A percentile compares a stretch with the other conserved stretches of the same genome.
Conservation (phyloP, 805 yeast genomes). For the Saccharomycopsis oosterbeekiorum region DNA sequence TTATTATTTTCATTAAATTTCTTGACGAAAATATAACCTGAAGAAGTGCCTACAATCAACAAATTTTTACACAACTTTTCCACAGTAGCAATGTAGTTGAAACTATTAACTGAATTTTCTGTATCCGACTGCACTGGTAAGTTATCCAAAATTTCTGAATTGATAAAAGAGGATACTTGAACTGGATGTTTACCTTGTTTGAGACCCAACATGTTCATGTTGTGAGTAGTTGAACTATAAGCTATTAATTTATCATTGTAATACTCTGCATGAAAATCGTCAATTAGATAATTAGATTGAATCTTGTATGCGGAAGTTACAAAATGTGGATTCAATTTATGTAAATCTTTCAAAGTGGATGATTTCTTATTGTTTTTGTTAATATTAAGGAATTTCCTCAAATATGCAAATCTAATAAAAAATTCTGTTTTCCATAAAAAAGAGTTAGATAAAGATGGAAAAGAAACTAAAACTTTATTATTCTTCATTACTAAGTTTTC, state of each 20-base stretch:
- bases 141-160: background rate
- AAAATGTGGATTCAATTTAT: conserved; percentile 8
- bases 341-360: background rate
- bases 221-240: conserved; percentile 6
- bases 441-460: conserved; percentile 12
- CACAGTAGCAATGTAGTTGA: background rate
- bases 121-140: background rate
- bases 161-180: conserved; percentile 6
- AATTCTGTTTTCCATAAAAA: conserved; percentile 14
- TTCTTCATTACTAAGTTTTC: conserved; percentile 1
- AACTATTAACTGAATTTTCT: background rate
- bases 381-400: conserved; percentile 6
- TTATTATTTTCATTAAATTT: background rate
- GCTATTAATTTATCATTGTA: conserved; percentile 7
- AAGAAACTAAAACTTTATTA: conserved; percentile 1
- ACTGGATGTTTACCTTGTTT: conserved; percentile 12
- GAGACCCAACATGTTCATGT: conserved; percentile 7
- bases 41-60: conserved; percentile 6
- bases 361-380: conserved; percentile 8
- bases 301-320: conserved; percentile 8
- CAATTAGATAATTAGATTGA: conserved; percentile 6
- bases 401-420: conserved; percentile 4
- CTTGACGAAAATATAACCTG: conserved; percentile 12
- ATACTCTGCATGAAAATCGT: conserved; percentile 13
- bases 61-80: conserved; percentile 4